phyloP scores from a whole-genome alignment of 805 yeast genomes.

The Sporopachydermia quercuum region DNA sequence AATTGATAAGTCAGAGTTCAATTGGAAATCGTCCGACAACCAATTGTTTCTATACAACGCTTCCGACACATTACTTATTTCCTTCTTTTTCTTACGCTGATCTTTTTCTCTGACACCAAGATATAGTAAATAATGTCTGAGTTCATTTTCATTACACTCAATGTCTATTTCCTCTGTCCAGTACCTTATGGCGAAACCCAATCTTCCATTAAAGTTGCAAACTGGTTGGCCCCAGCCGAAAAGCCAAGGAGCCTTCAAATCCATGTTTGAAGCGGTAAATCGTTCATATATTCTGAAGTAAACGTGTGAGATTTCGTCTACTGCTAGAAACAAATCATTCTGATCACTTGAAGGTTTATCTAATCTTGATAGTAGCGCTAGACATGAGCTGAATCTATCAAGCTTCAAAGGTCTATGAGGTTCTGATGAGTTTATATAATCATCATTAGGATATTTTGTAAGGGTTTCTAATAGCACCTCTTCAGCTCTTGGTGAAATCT shows the following conservation, averaged over 20 bases:
- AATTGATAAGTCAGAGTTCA: neutral
- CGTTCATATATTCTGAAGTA: slow-evolving; percentile 1
- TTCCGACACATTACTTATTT: neutral
- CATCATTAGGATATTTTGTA: neutral
- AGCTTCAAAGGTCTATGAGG: neutral
- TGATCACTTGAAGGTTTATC: neutral
- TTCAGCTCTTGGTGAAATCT: neutral
- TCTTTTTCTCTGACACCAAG: neutral
- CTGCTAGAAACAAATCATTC: neutral
- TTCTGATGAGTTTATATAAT: neutral
- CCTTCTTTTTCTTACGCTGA: too few relatives aligned
- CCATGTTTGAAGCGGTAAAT: neutral
- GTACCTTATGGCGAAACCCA: neutral
- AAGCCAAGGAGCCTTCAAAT: neutral
- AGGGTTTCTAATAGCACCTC: neutral
- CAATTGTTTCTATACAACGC: neutral
- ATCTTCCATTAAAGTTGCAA: neutral
- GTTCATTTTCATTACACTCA: neutral
- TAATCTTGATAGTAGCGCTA: slow-evolving; percentile 2
- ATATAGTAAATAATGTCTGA: neutral
- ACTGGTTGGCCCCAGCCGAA: slow-evolving; percentile 1
- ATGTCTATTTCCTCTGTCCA: neutral
- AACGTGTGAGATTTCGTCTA: slow-evolving; percentile 1
- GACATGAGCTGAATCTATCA: neutral
- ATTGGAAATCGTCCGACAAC: neutral